Base-by-base conservation (phyloP, 495 filamentous ascomycete species). In the Clohesyomyces aquaticus region DNA sequence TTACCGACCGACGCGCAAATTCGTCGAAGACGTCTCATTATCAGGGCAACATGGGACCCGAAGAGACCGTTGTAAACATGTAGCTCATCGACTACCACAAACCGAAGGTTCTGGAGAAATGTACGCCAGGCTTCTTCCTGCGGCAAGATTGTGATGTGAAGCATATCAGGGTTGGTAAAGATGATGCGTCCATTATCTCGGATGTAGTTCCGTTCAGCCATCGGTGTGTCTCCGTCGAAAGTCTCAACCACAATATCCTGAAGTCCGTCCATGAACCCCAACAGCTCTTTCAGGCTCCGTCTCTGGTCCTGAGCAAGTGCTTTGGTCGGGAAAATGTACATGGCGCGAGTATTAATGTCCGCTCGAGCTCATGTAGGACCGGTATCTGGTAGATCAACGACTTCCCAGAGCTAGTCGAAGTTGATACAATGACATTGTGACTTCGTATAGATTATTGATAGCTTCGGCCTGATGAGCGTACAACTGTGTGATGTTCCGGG, bases 311-410 rank as follows among this genome's bases (percentile, higher is more conserved):
- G 94, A 2, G 94, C 94, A 14, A 99, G 79, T 11, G 94, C 94
- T 77, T 99, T 99, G 2, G 94, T 99, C 0, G 94, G 94, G 63
- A 98, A 99, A 22, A 99, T 96, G 72, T 96, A 98, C 87, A 99
- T 91, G 10, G 94, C 93, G 67, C 93, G 79, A 45, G 90, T 88
- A 48, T 87, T 80, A 3, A 70, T 74, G 66, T 97, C 89, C 83
- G 79, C 74, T 98, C 93, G 11, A 99, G 80, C 26, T 88, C 89
- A 72, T 96, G 87, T 25, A 99, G 77, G 65, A 98, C 93, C 0
- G 94, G 94, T 19, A 99, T 79, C 70, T 98, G 95, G 71, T 98
- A 99, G 55, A 98, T 97, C 28, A 99, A 76, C 4, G 91, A 96
- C 75, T 99, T 99, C 4, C 94, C 94, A 0, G 95, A 98, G 74